Evolutionary conservation across 768 basidiomycete genomes (phyloP).

Genomic region (Ramaria rubella): DNA sequence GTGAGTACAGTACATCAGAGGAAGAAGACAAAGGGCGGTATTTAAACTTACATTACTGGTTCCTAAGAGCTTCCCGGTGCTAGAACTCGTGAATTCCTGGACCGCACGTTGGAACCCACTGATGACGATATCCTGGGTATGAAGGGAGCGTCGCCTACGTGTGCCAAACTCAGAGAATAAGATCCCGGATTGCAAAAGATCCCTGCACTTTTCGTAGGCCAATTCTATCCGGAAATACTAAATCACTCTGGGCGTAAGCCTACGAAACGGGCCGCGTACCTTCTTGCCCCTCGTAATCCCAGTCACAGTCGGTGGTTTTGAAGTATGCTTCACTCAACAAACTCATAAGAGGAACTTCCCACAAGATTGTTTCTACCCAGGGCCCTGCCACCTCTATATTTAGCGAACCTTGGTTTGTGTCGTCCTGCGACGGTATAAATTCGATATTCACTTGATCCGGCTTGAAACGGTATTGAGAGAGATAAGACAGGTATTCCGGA

Average conservation of each 20-base stretch:
- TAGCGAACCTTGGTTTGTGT: slow-evolving; percentile 46
- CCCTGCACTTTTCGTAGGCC: slow-evolving; percentile 65
- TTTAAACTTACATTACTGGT: slow-evolving; percentile 74
- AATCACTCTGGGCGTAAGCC: neutral
- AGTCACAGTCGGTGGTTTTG: slow-evolving; percentile 63
- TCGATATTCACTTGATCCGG: slow-evolving; percentile 63
- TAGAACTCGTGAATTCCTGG: slow-evolving; percentile 34
- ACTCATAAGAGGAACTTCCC: slow-evolving; percentile 96
- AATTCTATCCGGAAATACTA: slow-evolving; percentile 38
- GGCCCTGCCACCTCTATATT: slow-evolving; percentile 67
- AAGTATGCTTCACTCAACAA: slow-evolving; percentile 89
- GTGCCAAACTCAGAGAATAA: slow-evolving; percentile 84
- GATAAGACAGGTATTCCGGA: slow-evolving; percentile 66
- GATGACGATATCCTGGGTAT: slow-evolving; percentile 73
- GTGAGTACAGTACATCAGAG: neutral
- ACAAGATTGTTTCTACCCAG: slow-evolving; percentile 84
- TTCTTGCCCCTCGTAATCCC: slow-evolving; percentile 78
- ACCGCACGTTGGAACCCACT: slow-evolving; percentile 59
- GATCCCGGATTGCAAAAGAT: slow-evolving; percentile 58
- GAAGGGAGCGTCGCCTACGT: slow-evolving; percentile 66
- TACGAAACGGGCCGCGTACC: slow-evolving; percentile 38
- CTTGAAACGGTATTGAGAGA: slow-evolving; percentile 61
- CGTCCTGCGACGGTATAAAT: slow-evolving; percentile 53
- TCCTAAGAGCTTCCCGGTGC: slow-evolving; percentile 55
- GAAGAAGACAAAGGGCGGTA: neutral